Evolutionary conservation across 345 rosid genomes (phyloP), one percentile per base, ranked within the genome.

Genomic region (Salix arbutifolia): DNA sequence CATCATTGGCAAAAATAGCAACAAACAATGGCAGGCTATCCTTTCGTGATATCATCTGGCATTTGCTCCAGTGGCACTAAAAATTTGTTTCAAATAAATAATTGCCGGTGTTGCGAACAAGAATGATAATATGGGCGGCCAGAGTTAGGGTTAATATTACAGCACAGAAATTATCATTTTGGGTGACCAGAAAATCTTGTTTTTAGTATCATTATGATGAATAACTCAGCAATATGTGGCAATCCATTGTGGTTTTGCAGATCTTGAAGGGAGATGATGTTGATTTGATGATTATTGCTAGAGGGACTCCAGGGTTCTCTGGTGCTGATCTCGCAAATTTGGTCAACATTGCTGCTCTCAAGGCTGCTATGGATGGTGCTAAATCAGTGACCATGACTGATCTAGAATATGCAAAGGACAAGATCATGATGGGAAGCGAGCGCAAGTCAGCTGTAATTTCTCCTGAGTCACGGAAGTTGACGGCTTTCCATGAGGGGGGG

Each of bases 401-500:
- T 82, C 87, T 96, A 65, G 99, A 96, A 81, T 91, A 87, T 70
- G 97, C 98, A 3, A 96, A 94, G 84, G 99, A 96, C 87, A 89
- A 84, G 85, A 96, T 94, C 85, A 85, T 91, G 91, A 92, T 96
- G 99, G 99, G 98, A 74, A 96, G 98, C 69, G 99, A 96, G 78
- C 83, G 99, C 67, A 96, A 96, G 79, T 96, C 98, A 1, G 97
- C 97, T 40, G 97, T 94, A 73, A 92, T 92, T 33, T 94, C 99
- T 5, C 90, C 90, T 0, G 97, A 92, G 83, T 87, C 96, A 23
- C 77, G 95, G 25, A 89, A 72, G 78, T 76, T 86, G 35, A 96
- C 97, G 11, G 98, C 99, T 69, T 96, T 89, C 83, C 99, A 96
- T 67, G 99, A 96, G 89, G 95, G 93, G 65, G 99, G 98, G 13